Percentiles rank a stretch among this genome's conserved stretches.
These are phyloP conservation scores for Geosmithia flava DNA, from an alignment of 2,329 filamentous ascomycete species.

Conservation along the genomic window DNA sequence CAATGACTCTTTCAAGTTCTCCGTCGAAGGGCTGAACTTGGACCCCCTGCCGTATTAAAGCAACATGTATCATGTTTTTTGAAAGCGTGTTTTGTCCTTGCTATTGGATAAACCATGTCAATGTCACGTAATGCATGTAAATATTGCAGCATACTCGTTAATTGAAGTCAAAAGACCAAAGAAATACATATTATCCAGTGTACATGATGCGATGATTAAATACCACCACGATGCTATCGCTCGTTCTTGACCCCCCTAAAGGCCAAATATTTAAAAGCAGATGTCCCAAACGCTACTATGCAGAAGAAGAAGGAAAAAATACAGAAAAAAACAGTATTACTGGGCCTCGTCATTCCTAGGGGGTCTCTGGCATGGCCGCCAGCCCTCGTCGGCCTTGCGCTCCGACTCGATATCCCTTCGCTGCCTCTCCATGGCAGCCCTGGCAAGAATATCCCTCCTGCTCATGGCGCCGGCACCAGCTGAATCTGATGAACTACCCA, in stretches of 20 bases:
- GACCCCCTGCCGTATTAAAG: conserved; percentile 40
- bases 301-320: background rate
- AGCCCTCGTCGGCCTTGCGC: conserved; percentile 17
- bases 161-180: background rate
- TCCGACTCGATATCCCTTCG: conserved; percentile 18
- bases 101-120: background rate
- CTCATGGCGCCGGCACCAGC: conserved; percentile 30
- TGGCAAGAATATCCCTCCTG: conserved; percentile 63
- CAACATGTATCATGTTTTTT: background rate
- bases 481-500: conserved; percentile 31
- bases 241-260: background rate
- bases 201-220: background rate
- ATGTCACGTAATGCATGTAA: background rate
- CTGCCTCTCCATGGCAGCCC: conserved; percentile 22
- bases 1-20: conserved; percentile 50
- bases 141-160: background rate
- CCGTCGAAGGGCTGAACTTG: conserved; percentile 44
- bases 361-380: conserved; percentile 12
- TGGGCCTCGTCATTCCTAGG: conserved; percentile 11
- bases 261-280: background rate
- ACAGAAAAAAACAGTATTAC: conserved; percentile 2
- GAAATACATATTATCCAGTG: background rate
- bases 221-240: background rate
- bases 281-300: background rate
- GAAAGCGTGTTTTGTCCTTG: background rate